phyloP scores from a whole-genome alignment of 2,329 filamentous ascomycete genomes.

The Arthrinium phaeospermum region DNA sequence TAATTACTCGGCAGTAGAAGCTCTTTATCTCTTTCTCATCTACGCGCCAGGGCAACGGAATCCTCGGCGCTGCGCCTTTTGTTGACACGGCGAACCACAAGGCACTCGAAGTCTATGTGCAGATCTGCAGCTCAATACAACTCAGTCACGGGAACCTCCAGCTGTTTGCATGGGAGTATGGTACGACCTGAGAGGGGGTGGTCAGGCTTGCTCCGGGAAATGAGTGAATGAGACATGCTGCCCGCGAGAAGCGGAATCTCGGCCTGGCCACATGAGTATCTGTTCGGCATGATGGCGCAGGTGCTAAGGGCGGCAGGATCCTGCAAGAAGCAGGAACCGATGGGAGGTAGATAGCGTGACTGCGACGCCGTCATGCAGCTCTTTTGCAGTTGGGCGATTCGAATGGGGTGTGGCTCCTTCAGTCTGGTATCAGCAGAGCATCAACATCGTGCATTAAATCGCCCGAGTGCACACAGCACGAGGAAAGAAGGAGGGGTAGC shows the following conservation, averaged over 20 bases:
- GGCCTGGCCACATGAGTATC: background rate
- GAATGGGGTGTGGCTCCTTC: background rate
- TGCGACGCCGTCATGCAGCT: background rate
- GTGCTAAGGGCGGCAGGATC: background rate
- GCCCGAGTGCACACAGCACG: background rate
- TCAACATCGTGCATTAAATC: background rate
- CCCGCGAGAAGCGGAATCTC: background rate
- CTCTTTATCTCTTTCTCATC: too few species aligned
- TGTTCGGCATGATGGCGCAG: background rate
- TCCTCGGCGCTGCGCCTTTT: background rate
- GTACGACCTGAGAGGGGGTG: background rate
- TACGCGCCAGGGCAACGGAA: background rate
- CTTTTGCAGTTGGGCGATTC: background rate
- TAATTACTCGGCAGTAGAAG: background rate
- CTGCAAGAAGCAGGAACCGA: slow-evolving; percentile 10
- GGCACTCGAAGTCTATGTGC: background rate
- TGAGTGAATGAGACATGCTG: slow-evolving; percentile 10
- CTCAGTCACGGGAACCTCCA: slow-evolving; percentile 10
- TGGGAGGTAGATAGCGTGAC: background rate
- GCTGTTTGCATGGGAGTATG: background rate
- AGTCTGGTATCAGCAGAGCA: background rate
- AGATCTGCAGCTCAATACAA: background rate
- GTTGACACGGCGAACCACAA: background rate
- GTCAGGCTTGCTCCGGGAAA: background rate
- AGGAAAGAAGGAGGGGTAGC: background rate